phyloP scores from a whole-genome alignment of 1,284 basidiomycete species.

The Neolentinus lepideus region DNA sequence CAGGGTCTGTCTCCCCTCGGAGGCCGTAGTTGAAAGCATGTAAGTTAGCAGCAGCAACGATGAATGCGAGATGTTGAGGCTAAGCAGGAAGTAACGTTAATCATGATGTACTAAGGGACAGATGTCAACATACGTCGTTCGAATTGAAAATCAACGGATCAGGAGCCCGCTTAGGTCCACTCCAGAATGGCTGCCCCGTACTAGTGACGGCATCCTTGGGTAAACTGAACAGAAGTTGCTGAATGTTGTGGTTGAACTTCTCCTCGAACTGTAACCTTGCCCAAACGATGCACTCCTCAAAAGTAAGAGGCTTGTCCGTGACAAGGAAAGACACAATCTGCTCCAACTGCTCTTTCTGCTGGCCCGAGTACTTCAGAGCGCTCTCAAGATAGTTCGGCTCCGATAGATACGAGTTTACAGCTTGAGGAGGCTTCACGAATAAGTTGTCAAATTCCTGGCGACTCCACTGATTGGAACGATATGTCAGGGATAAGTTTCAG shows the following conservation, averaged over 20 bases:
- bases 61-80: slow-evolving; percentile 85
- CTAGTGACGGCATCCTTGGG: slow-evolving; percentile 90
- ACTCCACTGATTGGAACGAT: slow-evolving; percentile 63
- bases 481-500: slow-evolving; percentile 7
- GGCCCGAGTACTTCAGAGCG: slow-evolving; percentile 84
- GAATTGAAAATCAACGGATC: slow-evolving; percentile 86
- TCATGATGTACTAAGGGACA: not conserved
- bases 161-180: slow-evolving; percentile 97
- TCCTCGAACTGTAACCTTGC: slow-evolving; percentile 94
- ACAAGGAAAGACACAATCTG: slow-evolving; percentile 92
- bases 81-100: slow-evolving; percentile 24
- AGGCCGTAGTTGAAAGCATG: slow-evolving; percentile 99
- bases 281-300: slow-evolving; percentile 98
- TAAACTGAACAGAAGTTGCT: slow-evolving; percentile 89
- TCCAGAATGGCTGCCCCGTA: slow-evolving; percentile 94
- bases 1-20: slow-evolving; percentile 80
- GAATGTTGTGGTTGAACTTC: slow-evolving; percentile 92
- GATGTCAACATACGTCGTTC: slow-evolving; percentile 58
- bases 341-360: slow-evolving; percentile 85
- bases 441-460: slow-evolving; percentile 89
- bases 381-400: slow-evolving; percentile 95
- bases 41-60: slow-evolving; percentile 92
- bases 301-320: slow-evolving; percentile 87
- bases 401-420: slow-evolving; percentile 95
- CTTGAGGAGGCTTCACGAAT: slow-evolving; percentile 92